Percentiles rank a stretch among this genome's conserved stretches.
Conservation (phyloP, 768 basidiomycete genomes). For the Mrakia frigida region DNA sequence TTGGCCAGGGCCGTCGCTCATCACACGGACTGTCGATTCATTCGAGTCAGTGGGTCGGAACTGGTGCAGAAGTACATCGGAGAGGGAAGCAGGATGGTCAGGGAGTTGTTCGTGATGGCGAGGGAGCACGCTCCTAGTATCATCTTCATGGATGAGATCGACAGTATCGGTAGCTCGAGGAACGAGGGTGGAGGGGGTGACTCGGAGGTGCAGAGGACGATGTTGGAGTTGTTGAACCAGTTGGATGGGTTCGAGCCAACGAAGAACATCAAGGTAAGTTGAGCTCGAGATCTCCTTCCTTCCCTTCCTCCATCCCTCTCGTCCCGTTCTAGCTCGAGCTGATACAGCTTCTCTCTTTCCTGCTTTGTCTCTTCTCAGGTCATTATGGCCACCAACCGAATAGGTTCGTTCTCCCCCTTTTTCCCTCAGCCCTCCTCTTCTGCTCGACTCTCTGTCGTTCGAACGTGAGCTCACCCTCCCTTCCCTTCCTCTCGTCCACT, state of each 20-base stretch:
- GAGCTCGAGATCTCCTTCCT: conserved; percentile 17
- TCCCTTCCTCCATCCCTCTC: background rate
- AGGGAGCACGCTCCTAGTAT: conserved; percentile 94
- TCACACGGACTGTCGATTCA: conserved; percentile 97
- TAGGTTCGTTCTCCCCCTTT: conserved; percentile 50
- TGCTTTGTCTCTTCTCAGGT: conserved; percentile 45
- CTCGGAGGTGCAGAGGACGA: conserved; percentile 83
- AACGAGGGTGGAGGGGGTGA: conserved; percentile 63
- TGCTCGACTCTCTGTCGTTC: background rate
- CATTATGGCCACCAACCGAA: conserved; percentile 97
- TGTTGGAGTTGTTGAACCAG: conserved; percentile 84
- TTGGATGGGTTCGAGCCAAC: conserved; percentile 80
- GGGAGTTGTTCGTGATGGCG: conserved; percentile 97
- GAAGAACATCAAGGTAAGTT: conserved; percentile 75
- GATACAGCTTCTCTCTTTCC: background rate
- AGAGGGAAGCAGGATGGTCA: conserved; percentile 92
- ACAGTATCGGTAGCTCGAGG: conserved; percentile 89
- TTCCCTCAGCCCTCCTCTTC: background rate
- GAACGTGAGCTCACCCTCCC: background rate
- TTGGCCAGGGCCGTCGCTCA: conserved; percentile 93
- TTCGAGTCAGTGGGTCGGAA: conserved; percentile 88
- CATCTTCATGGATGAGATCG: conserved; percentile 99
- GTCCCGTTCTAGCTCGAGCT: background rate
- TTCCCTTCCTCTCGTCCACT: too few species aligned
- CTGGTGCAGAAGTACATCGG: conserved; percentile 98